These are phyloP conservation scores for Drechslera avenae DNA, from an alignment of 2,329 filamentous ascomycete species.

Conservation along the genomic window DNA sequence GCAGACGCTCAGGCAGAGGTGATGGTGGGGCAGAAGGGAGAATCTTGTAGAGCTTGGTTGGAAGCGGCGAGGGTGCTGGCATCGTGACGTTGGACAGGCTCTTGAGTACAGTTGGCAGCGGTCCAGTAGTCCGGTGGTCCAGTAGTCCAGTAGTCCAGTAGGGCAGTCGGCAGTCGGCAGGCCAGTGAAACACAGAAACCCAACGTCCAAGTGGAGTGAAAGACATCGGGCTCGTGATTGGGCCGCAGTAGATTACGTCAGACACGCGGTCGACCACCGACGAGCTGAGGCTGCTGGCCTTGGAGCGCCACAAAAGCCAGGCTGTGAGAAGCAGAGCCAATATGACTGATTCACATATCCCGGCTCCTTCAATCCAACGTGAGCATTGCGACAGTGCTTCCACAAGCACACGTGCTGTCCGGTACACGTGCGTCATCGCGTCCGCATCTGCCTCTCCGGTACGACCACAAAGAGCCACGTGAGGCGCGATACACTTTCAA, in stretches of 20 bases:
- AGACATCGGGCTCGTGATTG: constrained; percentile 14
- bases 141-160: no score
- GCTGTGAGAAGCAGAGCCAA: not conserved
- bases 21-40: constrained; percentile 58
- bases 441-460: not conserved
- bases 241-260: constrained; percentile 19
- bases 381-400: no score
- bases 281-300: constrained; percentile 4
- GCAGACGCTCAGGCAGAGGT: constrained; percentile 60
- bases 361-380: not conserved
- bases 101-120: no score
- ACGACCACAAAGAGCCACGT: constrained; percentile 1
- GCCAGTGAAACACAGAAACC: not conserved
- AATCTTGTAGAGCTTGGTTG: constrained; percentile 63
- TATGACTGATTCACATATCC: not conserved
- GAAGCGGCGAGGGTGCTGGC: constrained; percentile 41
- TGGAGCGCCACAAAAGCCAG: constrained; percentile 14
- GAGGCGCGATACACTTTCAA: not conserved
- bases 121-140: no score
- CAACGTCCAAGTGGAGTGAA: not conserved
- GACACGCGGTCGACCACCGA: constrained; percentile 9
- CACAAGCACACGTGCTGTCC: not conserved
- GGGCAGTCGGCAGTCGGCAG: constrained; percentile 2
- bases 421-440: constrained; percentile 1
- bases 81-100: constrained; percentile 20